phyloP scores from a whole-genome alignment of 805 yeast genomes.

The Lachancea waltii region DNA sequence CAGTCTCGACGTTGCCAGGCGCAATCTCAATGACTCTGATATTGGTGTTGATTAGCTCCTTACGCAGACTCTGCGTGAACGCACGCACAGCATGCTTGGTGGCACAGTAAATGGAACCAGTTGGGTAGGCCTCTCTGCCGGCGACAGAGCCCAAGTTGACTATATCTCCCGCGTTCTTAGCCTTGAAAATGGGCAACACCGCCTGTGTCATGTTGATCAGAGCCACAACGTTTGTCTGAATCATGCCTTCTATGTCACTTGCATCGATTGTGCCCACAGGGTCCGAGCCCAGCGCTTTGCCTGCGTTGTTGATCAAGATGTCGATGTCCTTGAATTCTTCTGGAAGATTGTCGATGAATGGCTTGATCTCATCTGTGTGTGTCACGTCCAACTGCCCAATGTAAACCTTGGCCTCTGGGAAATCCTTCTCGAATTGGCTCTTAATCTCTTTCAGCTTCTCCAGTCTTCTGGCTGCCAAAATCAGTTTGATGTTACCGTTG shows the following conservation, averaged over 20 bases:
- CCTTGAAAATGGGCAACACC: constrained; percentile 62
- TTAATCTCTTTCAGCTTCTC: constrained; percentile 51
- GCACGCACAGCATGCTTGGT: constrained; percentile 68
- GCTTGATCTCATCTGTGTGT: constrained; percentile 42
- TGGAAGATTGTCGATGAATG: constrained; percentile 51
- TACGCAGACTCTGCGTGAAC: constrained; percentile 64
- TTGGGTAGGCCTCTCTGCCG: constrained; percentile 73
- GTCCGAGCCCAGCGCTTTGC: constrained; percentile 75
- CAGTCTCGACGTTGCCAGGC: constrained; percentile 68
- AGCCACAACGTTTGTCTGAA: constrained; percentile 83
- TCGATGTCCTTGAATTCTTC: constrained; percentile 57
- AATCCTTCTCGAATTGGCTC: constrained; percentile 40
- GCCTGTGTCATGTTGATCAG: constrained; percentile 79
- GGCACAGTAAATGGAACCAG: constrained; percentile 74
- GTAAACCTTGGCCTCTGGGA: constrained; percentile 41
- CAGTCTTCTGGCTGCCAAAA: constrained; percentile 72
- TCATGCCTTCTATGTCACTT: constrained; percentile 68
- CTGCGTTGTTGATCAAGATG: constrained; percentile 66
- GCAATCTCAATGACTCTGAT: constrained; percentile 61
- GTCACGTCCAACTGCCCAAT: constrained; percentile 53
- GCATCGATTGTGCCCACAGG: constrained; percentile 60
- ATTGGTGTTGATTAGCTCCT: constrained; percentile 64
- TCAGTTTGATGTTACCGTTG: constrained; percentile 60
- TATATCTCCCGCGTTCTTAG: constrained; percentile 64
- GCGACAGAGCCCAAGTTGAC: constrained; percentile 74